Evolutionary conservation across 78 protist genomes (phyloP).

Genomic region (Goniomonas avonlea): DNA sequence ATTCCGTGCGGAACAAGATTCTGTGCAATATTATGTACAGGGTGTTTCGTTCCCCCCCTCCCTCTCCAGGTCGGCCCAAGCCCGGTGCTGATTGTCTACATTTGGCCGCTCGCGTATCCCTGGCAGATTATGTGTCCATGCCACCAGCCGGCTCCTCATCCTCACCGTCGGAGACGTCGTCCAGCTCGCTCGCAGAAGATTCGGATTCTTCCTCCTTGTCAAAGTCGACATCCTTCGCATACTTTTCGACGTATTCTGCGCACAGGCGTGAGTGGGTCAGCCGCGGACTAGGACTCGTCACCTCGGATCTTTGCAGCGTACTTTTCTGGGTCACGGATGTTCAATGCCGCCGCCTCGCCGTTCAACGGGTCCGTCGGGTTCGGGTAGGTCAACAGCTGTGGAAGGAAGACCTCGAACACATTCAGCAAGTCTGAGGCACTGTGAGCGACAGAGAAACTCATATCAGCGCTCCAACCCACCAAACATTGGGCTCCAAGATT

Average conservation of each 20-base stretch:
- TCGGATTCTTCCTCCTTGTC: conserved; percentile 29
- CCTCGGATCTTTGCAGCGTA: conserved; percentile 39
- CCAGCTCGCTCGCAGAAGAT: too few species aligned
- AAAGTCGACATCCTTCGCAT: conserved; percentile 21
- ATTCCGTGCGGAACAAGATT: too few species aligned
- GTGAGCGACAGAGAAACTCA: background rate
- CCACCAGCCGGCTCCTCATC: background rate
- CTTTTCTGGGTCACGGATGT: conserved; percentile 56
- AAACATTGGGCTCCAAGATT: conserved; percentile 96
- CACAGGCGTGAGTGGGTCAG: background rate
- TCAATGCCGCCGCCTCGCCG: conserved; percentile 91
- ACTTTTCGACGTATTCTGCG: conserved; percentile 20
- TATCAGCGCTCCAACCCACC: conserved; percentile 37
- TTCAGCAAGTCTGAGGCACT: conserved; percentile 62
- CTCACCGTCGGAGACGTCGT: background rate
- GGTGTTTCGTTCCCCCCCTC: too few species aligned
- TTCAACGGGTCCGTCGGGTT: conserved; percentile 95
- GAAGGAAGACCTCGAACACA: conserved; percentile 70
- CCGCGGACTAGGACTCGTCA: background rate
- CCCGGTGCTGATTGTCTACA: too few species aligned
- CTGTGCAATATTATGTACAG: too few species aligned
- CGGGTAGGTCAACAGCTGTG: conserved; percentile 89
- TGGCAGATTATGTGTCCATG: background rate
- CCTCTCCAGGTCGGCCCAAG: too few species aligned
- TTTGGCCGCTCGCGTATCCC: too few species aligned